Base-by-base conservation (phyloP, 2,329 filamentous ascomycete genomes). In the Neoascochyta sp. region DNA sequence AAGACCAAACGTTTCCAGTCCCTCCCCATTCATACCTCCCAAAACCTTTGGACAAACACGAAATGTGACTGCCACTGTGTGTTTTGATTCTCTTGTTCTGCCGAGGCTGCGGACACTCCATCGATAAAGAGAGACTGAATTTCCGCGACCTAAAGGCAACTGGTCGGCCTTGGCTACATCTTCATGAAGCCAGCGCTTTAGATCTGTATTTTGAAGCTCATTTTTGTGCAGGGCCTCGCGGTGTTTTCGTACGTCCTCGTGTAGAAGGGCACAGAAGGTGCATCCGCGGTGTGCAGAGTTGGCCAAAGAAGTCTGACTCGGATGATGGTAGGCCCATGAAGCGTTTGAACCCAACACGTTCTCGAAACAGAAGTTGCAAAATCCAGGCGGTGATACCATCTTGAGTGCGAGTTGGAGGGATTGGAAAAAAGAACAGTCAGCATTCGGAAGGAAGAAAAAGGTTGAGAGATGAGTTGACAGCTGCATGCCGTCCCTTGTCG, bases 31-130 rank as follows among this genome's bases (percentile, higher is more conserved):
- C n/a, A n/a, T n/a, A n/a, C n/a, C n/a, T n/a, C n/a, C 47, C 5
- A 15, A 42, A 15, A 32, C 31, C n/a, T 47, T 27, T 19, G 25
- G 25, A 6, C 9, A 9, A 10, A 20, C 25, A 4, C 25, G 16
- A 20, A 27, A 27, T 5, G 25, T 27, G n/a, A 27, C 20, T 13
- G 16, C 16, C 10, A 27, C 25, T 27, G 16, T 3, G 12, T 14
- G 25, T 10, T 19, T 19, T 7, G 16, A 27, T 9, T 27, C 25
- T 10, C 25, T 27, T 13, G 25, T 27, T 27, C 25, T 18, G n/a
- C 25, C 25, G 3, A 27, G 16, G 12, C 16, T 27, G 17, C 25
- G 25, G 20, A 12, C 9, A 20, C 25, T 27, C 25, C 25, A 27
- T 14, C 25, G 16, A 16, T 20, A 27, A 6, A 27, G 16, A 19